These are phyloP conservation scores for Penicillium flavigenum DNA, from an alignment of 495 filamentous ascomycete genomes.

Conservation along the genomic window DNA sequence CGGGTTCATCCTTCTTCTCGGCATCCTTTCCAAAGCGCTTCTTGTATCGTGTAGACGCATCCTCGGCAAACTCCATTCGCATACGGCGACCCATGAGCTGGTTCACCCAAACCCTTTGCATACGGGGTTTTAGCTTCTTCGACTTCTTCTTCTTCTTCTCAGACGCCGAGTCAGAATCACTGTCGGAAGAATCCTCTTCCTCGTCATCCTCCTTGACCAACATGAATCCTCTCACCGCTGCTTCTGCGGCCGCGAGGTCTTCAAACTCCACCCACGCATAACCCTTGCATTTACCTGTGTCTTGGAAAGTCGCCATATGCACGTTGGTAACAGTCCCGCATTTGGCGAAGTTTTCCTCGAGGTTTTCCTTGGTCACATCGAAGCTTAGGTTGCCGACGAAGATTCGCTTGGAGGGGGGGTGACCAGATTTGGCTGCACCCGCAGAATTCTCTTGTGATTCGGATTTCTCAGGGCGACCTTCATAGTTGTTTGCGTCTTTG, in stretches of 20 bases:
- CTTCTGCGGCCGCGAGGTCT: constrained; percentile 67
- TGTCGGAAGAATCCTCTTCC: constrained; percentile 45
- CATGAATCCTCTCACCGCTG: constrained; percentile 80
- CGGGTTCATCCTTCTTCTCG: constrained; percentile 35
- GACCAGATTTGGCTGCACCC: constrained; percentile 41
- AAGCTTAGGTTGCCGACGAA: constrained; percentile 93
- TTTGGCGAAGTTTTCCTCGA: constrained; percentile 74
- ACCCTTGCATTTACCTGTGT: constrained; percentile 95
- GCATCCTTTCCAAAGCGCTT: constrained; percentile 84
- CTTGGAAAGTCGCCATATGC: constrained; percentile 92
- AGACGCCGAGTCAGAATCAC: constrained; percentile 38
- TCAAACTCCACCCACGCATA: constrained; percentile 94
- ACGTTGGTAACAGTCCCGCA: constrained; percentile 78
- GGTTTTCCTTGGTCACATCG: constrained; percentile 74
- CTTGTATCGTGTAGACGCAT: constrained; percentile 79
- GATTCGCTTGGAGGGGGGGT: constrained; percentile 70
- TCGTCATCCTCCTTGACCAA: constrained; percentile 63
- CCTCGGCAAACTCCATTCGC: constrained; percentile 91
- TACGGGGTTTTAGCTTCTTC: constrained; percentile 56
- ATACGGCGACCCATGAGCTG: constrained; percentile 72
- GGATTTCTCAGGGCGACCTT: constrained; percentile 67
- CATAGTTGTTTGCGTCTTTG: constrained; percentile 84
- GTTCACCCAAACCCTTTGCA: constrained; percentile 79
- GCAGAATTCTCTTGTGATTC: constrained; percentile 41
- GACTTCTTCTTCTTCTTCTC: constrained; percentile 32